Evolutionary conservation across 2,329 filamentous ascomycete species (phyloP).

Genomic region (Phialophora tarda): DNA sequence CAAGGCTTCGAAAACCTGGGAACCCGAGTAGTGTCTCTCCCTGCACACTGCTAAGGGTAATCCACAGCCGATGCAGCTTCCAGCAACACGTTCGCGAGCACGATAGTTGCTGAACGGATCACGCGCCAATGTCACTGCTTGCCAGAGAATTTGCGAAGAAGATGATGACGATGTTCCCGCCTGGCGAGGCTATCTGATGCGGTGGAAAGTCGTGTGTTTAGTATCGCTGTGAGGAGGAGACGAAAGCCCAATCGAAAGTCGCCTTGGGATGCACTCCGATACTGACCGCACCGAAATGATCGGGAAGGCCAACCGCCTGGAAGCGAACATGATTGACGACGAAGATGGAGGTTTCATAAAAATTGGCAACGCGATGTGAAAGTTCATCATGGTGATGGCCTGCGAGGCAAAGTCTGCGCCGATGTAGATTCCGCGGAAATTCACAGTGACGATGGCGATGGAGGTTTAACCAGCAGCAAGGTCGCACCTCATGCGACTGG

Average conservation of each 20-base stretch:
- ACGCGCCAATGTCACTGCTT: too few species aligned
- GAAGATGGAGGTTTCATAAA: slow-evolving; percentile 30
- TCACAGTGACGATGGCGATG: slow-evolving; percentile 15
- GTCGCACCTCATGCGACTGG: not conserved
- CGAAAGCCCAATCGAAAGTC: too few species aligned
- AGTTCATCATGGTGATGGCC: slow-evolving; percentile 20
- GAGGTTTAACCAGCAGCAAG: slow-evolving; percentile 3
- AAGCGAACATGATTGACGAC: slow-evolving; percentile 17
- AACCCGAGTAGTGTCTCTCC: slow-evolving; percentile 1
- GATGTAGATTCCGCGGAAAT: slow-evolving; percentile 16
- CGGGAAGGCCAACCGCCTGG: slow-evolving; percentile 12
- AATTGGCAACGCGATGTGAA: slow-evolving; percentile 33
- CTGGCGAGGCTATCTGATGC: too few species aligned
- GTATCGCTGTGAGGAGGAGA: too few species aligned
- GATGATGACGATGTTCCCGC: too few species aligned
- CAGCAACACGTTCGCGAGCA: not conserved
- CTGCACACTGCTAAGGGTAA: not conserved
- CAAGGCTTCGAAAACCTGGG: slow-evolving; percentile 18
- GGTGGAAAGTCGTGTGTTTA: too few species aligned
- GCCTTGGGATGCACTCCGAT: not conserved
- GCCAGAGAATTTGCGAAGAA: too few species aligned
- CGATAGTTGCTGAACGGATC: not conserved
- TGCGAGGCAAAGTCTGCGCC: slow-evolving; percentile 20
- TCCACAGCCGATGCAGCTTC: not conserved
- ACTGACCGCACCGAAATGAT: slow-evolving; percentile 8